These are phyloP conservation scores for Leccinum solheimii DNA, from an alignment of 1,284 basidiomycete species.

Conservation along the genomic window DNA sequence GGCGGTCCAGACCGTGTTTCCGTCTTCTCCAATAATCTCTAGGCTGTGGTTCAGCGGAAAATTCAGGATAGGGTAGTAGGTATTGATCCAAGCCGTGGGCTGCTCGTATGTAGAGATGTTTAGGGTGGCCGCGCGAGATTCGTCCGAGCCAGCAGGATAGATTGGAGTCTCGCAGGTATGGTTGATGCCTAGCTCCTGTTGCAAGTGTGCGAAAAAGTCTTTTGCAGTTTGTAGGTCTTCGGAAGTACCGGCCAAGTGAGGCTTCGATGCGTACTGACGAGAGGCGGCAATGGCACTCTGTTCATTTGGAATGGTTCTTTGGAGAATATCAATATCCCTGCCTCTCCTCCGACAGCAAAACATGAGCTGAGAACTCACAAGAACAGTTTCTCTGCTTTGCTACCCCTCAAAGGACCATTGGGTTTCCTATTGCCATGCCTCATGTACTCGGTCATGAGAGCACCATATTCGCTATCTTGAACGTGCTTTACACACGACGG, in stretches of 20 bases:
- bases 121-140: constrained; percentile 49
- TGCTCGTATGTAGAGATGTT: constrained; percentile 40
- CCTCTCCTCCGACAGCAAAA: neutral
- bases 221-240: constrained; percentile 53
- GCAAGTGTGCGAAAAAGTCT: constrained; percentile 49
- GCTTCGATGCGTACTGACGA: constrained; percentile 46
- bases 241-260: constrained; percentile 54
- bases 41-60: constrained; percentile 52
- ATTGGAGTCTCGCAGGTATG: constrained; percentile 40
- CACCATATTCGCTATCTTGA: constrained; percentile 15
- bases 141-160: constrained; percentile 50
- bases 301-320: constrained; percentile 49
- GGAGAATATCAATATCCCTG: neutral
- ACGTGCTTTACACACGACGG: constrained; percentile 1
- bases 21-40: constrained; percentile 48
- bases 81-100: constrained; percentile 57
- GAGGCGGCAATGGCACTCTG: constrained; percentile 48
- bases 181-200: constrained; percentile 45
- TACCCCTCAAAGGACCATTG: constrained; percentile 22
- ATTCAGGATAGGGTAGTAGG: constrained; percentile 71
- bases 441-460: constrained; percentile 23
- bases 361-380: constrained; percentile 22
- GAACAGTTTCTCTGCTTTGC: constrained; percentile 31
- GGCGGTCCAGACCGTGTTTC: constrained; percentile 51
- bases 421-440: constrained; percentile 16